These are phyloP conservation scores for Didymosphaeria variabile DNA, from an alignment of 2,329 filamentous ascomycete species.

Conservation along the genomic window DNA sequence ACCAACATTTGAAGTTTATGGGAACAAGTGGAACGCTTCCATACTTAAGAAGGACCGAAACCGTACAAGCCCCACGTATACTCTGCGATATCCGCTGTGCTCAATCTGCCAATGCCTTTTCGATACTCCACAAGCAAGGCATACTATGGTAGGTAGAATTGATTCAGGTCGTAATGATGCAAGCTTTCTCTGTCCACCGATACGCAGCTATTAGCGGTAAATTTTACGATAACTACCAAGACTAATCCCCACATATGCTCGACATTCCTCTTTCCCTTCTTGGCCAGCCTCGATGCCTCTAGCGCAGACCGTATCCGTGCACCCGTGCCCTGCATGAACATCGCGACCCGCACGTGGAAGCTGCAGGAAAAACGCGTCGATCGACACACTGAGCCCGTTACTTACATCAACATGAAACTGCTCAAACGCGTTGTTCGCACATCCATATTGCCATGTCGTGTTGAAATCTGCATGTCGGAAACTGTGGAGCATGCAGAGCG, in stretches of 20 bases:
- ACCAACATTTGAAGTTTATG: background rate
- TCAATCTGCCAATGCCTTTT: background rate
- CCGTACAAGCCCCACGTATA: background rate
- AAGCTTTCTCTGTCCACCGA: background rate
- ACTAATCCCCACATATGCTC: background rate
- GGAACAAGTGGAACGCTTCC: background rate
- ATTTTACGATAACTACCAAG: background rate
- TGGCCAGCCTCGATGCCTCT: background rate
- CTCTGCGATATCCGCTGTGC: background rate
- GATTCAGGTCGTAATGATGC: too few relatives aligned
- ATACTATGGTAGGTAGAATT: too few relatives aligned
- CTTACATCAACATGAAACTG: background rate
- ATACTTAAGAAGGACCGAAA: background rate
- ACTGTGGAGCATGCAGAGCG: background rate
- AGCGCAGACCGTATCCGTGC: background rate
- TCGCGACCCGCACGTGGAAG: background rate
- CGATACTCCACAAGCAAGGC: too few relatives aligned
- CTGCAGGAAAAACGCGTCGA: background rate
- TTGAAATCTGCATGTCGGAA: background rate
- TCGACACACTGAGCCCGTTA: background rate
- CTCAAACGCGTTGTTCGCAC: background rate
- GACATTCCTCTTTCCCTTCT: background rate
- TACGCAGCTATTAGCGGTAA: background rate
- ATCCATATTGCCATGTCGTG: background rate
- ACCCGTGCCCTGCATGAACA: constrained; percentile 1